Conservation (phyloP, 169 alveolate genomes). For the Plasmodium vivax region DNA sequence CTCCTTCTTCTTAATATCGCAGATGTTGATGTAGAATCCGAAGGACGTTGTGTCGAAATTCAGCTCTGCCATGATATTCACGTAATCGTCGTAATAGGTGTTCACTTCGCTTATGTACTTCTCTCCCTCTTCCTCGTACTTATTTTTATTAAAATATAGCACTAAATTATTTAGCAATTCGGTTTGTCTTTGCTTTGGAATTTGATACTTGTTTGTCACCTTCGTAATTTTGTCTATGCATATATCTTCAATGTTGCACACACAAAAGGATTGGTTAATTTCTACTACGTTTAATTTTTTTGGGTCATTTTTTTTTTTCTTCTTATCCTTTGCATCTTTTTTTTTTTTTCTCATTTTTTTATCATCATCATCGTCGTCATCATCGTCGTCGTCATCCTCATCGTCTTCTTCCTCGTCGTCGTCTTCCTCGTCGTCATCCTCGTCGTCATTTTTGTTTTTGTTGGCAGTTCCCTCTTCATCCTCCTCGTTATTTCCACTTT, state of each 20-base stretch:
- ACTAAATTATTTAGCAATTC: conserved; percentile 67
- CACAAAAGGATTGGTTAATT: conserved; percentile 72
- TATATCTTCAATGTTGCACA: conserved; percentile 70
- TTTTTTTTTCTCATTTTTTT: background rate
- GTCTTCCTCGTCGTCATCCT: background rate
- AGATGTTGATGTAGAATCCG: conserved; percentile 55
- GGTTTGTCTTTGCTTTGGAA: conserved; percentile 41
- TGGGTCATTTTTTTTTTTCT: conserved; percentile 34
- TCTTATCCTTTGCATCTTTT: background rate
- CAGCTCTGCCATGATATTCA: conserved; percentile 57
- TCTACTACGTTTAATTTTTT: conserved; percentile 55
- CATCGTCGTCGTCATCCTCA: conserved; percentile 12
- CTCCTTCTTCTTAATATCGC: conserved; percentile 60
- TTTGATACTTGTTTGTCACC: conserved; percentile 30
- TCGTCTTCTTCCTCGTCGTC: conserved; percentile 8
- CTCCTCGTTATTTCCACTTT: conserved; percentile 7
- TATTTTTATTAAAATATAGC: conserved; percentile 70
- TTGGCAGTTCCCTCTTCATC: background rate
- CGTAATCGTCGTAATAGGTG: conserved; percentile 62
- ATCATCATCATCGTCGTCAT: background rate
- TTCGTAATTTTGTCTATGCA: conserved; percentile 56
- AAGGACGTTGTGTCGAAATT: conserved; percentile 64
- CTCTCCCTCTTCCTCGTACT: conserved; percentile 73
- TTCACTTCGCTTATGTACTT: conserved; percentile 62
- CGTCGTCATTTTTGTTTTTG: background rate